Base-by-base conservation (phyloP, 768 basidiomycete species). In the Boletus reticulatus region DNA sequence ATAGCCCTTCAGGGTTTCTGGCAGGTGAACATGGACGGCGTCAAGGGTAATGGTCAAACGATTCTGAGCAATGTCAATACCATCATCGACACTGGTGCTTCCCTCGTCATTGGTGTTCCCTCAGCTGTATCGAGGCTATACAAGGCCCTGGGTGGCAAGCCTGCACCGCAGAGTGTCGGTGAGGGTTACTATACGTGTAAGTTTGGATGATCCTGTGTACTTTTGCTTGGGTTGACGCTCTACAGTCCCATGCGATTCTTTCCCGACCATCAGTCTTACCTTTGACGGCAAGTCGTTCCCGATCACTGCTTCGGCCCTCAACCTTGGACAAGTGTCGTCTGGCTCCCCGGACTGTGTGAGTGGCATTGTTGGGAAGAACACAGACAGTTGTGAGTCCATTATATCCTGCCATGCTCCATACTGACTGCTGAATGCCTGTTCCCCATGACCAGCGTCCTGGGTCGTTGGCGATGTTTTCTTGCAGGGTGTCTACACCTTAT, bases 381-480 rank as follows among this genome's bases (percentile, higher is more conserved):
- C 29, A 38, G 50, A 39, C 38, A 1, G 1, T 20, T 48, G 62
- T 63, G 36, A 38, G 62, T 39, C 17, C 2, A 4, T 22, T 16
- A 27, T 13, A 14, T 12, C 20, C 3, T 16, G 38, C 10, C 2
- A 14, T 27, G 14, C 14, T 31, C 34, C 45, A 11, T 31, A 34
- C 32, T 46, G 31, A 46, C 14, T 19, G n/a, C 24, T 3, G 29
- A 9, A 13, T 17, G 11, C 16, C 8, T 1, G 43, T 13, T 11
- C 8, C 12, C 6, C 16, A 3, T 38, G 4, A 48, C 6, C 17
- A 63, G 55, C 52, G 4, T 64, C 68, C 46, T 75, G 72, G 73
- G 55, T 72, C 20, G 27, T 73, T 10, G 72, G 73, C 3, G 71
- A 72, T 17, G 66, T 72, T 27, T 78, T 80, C 74, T 62, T 80